Conservation (phyloP, 2,329 filamentous ascomycete genomes). For the Ambrosiella xylebori region DNA sequence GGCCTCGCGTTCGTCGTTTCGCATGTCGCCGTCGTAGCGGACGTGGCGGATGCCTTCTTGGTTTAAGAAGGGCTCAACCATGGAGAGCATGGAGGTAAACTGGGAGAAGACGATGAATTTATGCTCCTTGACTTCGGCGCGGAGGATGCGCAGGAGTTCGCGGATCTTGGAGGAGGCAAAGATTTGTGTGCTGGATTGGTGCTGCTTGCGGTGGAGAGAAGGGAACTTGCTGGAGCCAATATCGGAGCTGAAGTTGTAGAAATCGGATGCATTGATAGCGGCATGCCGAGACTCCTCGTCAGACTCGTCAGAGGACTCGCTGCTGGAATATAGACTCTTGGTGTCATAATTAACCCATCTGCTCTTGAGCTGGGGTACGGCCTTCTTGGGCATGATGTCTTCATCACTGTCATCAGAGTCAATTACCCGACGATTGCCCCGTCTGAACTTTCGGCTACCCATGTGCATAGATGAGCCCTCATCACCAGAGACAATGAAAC, state of each 20-base stretch:
- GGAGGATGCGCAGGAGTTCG: slow-evolving; percentile 64
- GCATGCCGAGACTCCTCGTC: slow-evolving; percentile 17
- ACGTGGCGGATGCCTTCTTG: slow-evolving; percentile 60
- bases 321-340: not conserved
- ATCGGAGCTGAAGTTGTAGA: not conserved
- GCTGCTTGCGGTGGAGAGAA: not conserved
- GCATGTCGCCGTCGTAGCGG: slow-evolving; percentile 90
- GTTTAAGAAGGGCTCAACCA: slow-evolving; percentile 79
- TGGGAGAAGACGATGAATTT: slow-evolving; percentile 99
- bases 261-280: slow-evolving; percentile 19
- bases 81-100: slow-evolving; percentile 95
- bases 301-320: not conserved
- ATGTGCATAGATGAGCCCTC: slow-evolving; percentile 10
- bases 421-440: slow-evolving; percentile 22
- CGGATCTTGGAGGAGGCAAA: slow-evolving; percentile 79
- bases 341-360: not conserved
- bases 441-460: slow-evolving; percentile 13
- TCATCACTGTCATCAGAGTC: slow-evolving; percentile 9
- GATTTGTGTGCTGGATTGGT: slow-evolving; percentile 22
- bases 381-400: not conserved
- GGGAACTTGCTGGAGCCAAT: not conserved
- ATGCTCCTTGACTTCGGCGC: slow-evolving; percentile 60
- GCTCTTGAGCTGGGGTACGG: not conserved
- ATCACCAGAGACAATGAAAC: slow-evolving; percentile 38
- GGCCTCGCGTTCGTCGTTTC: slow-evolving; percentile 79